Evolutionary conservation across 2,329 filamentous ascomycete genomes (phyloP).

Genomic region (Gaeumannomyces tritici): DNA sequence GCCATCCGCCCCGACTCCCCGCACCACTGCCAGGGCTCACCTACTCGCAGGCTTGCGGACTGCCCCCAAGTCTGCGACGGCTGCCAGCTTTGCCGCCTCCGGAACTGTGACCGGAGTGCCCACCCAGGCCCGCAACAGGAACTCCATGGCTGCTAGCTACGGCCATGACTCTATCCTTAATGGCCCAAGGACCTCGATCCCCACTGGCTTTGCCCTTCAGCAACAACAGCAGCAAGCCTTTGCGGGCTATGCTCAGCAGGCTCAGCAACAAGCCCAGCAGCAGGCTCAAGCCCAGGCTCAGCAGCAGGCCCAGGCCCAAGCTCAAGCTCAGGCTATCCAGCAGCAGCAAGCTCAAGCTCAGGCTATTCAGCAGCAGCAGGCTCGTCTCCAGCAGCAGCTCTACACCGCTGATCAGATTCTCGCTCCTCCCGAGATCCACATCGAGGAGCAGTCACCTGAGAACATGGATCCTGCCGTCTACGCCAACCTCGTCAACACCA

Average conservation of each 20-base stretch:
- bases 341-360: constrained; percentile 8
- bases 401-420: constrained; percentile 84
- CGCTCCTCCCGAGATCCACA: constrained; percentile 70
- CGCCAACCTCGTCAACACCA: constrained; percentile 82
- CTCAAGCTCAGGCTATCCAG: constrained; percentile 4
- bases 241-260: background rate
- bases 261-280: background rate
- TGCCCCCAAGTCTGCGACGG: constrained; percentile 76
- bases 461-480: constrained; percentile 80
- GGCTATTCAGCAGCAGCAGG: constrained; percentile 3
- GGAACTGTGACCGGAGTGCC: constrained; percentile 15
- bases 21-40: constrained; percentile 81
- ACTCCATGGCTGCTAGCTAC: constrained; percentile 28
- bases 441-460: constrained; percentile 59
- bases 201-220: constrained; percentile 29
- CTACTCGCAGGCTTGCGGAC: constrained; percentile 88
- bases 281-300: constrained; percentile 6
- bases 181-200: constrained; percentile 49
- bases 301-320: constrained; percentile 9
- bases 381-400: constrained; percentile 26
- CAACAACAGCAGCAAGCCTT: constrained; percentile 7
- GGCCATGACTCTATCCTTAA: constrained; percentile 33
- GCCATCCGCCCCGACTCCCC: constrained; percentile 67
- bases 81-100: constrained; percentile 50
- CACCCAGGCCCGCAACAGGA: constrained; percentile 32